Conservation (phyloP, 2,329 filamentous ascomycete genomes). For the Lachnellula subtilissima region DNA sequence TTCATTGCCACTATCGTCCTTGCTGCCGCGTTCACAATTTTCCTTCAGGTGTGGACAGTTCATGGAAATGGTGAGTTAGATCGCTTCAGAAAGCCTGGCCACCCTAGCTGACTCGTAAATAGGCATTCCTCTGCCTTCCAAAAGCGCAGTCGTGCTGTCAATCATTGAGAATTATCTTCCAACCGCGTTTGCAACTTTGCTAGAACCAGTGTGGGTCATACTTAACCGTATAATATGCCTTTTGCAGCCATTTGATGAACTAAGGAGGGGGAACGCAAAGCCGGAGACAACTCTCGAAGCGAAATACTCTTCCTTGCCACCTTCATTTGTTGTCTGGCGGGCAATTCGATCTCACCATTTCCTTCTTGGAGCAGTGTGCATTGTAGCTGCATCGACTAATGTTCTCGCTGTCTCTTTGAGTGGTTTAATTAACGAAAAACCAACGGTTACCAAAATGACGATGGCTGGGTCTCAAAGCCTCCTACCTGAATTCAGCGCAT, state of each 20-base stretch:
- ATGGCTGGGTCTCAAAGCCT: conserved; percentile 1
- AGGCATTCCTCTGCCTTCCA: conserved; percentile 18
- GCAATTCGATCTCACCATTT: conserved; percentile 43
- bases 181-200: conserved; percentile 47
- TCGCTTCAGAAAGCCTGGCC: too few species aligned
- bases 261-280: conserved; percentile 38
- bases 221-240: conserved; percentile 50
- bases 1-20: conserved; percentile 14
- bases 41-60: conserved; percentile 8
- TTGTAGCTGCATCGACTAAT: conserved; percentile 46
- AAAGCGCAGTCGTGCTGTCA: conserved; percentile 29
- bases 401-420: conserved; percentile 48
- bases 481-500: neutral
- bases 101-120: neutral
- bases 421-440: conserved; percentile 43
- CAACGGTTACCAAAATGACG: neutral
- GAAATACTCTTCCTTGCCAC: conserved; percentile 50
- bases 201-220: conserved; percentile 54
- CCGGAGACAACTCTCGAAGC: conserved; percentile 38
- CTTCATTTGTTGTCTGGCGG: conserved; percentile 45
- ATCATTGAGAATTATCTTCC: conserved; percentile 47
- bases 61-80: conserved; percentile 14
- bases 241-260: conserved; percentile 49
- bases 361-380: conserved; percentile 43
- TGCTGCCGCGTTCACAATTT: conserved; percentile 1